Evolutionary conservation across 768 basidiomycete genomes (phyloP).

Genomic region (Suillus discolor): DNA sequence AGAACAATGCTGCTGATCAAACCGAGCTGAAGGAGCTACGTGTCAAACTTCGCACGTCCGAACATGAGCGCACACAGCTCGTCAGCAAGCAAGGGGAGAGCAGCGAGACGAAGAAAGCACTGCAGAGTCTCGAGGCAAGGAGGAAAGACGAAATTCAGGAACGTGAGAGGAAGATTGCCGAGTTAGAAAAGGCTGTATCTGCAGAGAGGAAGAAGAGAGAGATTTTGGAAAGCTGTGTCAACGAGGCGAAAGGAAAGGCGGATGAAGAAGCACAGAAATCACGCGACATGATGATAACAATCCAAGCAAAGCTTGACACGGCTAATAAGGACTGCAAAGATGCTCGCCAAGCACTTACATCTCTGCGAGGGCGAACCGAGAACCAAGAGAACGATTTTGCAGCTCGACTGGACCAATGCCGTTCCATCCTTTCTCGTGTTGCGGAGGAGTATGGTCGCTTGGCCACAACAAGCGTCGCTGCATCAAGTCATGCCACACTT

Average conservation of each 20-base stretch:
- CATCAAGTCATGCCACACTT: slow-evolving; percentile 38
- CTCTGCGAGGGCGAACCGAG: slow-evolving; percentile 33
- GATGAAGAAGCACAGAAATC: slow-evolving; percentile 43
- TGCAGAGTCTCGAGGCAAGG: slow-evolving; percentile 51
- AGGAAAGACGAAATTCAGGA: slow-evolving; percentile 58
- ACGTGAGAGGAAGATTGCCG: slow-evolving; percentile 53
- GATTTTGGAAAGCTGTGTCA: slow-evolving; percentile 43
- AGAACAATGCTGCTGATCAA: slow-evolving; percentile 48
- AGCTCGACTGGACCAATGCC: slow-evolving; percentile 53
- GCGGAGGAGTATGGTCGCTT: slow-evolving; percentile 59
- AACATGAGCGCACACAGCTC: slow-evolving; percentile 58
- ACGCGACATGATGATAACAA: slow-evolving; percentile 32
- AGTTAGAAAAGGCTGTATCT: slow-evolving; percentile 54
- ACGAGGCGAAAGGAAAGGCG: slow-evolving; percentile 44
- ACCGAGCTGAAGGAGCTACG: slow-evolving; percentile 65
- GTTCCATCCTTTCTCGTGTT: slow-evolving; percentile 44
- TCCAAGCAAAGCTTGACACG: slow-evolving; percentile 41
- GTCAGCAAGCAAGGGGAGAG: slow-evolving; percentile 54
- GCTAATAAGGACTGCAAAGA: slow-evolving; percentile 39
- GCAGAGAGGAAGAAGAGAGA: slow-evolving; percentile 56
- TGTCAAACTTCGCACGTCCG: slow-evolving; percentile 55
- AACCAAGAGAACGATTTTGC: slow-evolving; percentile 49
- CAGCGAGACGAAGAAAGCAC: slow-evolving; percentile 50
- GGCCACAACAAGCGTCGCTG: slow-evolving; percentile 44
- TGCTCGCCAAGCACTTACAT: slow-evolving; percentile 34